Evolutionary conservation across 331 rosid species (phyloP).

Genomic region (Ulmus americana): DNA sequence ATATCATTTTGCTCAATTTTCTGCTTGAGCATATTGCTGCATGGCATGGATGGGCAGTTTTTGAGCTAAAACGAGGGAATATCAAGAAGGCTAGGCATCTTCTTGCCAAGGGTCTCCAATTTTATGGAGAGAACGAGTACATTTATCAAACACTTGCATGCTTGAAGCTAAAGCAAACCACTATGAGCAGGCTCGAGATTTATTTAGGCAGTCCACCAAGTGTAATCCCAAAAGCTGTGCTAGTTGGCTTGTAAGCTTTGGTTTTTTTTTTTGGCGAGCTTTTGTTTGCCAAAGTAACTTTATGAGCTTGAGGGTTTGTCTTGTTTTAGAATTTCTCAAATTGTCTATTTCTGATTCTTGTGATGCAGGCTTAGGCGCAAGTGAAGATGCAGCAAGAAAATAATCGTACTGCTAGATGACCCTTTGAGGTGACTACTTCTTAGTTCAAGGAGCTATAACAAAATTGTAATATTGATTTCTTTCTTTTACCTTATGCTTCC

Average conservation of each 20-base stretch:
- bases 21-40: conserved; percentile 58
- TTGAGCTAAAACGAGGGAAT: conserved; percentile 85
- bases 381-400: conserved; percentile 82
- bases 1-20: no score
- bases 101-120: conserved; percentile 73
- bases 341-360: conserved; percentile 9
- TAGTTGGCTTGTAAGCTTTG: conserved; percentile 89
- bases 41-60: conserved; percentile 98
- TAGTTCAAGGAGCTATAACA: not conserved
- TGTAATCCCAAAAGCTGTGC: conserved; percentile 93
- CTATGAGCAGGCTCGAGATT: conserved; percentile 72
- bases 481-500: not conserved
- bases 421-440: conserved; percentile 64
- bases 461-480: not conserved
- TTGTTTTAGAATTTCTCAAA: conserved; percentile 1
- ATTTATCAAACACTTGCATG: conserved; percentile 83
- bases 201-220: conserved; percentile 79
- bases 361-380: conserved; percentile 87
- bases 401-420: conserved; percentile 53
- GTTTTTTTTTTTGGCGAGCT: conserved; percentile 1
- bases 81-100: conserved; percentile 69
- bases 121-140: conserved; percentile 82
- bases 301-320: conserved; percentile 5
- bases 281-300: conserved; percentile 17
- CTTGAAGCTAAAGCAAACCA: conserved; percentile 80